Conservation (phyloP, 2,329 filamentous ascomycete species). For the Peltaster fructicola region DNA sequence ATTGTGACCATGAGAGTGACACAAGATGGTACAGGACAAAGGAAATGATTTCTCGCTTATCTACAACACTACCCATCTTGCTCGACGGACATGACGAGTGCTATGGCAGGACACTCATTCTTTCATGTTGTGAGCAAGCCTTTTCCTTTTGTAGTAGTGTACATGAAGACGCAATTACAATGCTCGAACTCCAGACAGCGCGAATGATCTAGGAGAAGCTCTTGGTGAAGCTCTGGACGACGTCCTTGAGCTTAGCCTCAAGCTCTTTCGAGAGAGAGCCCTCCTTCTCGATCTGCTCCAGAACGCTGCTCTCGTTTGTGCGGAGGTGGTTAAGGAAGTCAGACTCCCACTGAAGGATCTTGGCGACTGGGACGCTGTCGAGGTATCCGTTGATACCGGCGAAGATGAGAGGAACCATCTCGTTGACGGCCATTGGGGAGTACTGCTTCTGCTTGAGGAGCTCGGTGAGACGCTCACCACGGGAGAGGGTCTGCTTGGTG, state of each 20-base stretch:
- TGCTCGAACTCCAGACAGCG: slow-evolving; percentile 4
- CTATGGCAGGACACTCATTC: slow-evolving; percentile 6
- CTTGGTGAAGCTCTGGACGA: slow-evolving; percentile 74
- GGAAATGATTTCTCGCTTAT: slow-evolving; percentile 14
- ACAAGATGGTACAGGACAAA: too few species aligned
- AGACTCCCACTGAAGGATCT: slow-evolving; percentile 84
- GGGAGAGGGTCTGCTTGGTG: slow-evolving; percentile 94
- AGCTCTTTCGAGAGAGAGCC: slow-evolving; percentile 89
- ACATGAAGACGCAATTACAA: slow-evolving; percentile 10
- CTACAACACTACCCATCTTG: slow-evolving; percentile 11
- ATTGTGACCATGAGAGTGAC: too few species aligned
- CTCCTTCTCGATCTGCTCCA: slow-evolving; percentile 85
- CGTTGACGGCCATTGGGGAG: slow-evolving; percentile 93
- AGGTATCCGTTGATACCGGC: slow-evolving; percentile 97
- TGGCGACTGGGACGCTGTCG: slow-evolving; percentile 72
- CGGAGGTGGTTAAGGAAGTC: slow-evolving; percentile 88
- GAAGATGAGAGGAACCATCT: slow-evolving; percentile 99
- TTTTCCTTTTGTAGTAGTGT: slow-evolving; percentile 17
- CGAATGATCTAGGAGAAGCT: slow-evolving; percentile 45
- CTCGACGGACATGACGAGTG: slow-evolving; percentile 4
- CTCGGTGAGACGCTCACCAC: slow-evolving; percentile 98
- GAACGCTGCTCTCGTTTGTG: slow-evolving; percentile 71
- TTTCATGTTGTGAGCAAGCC: slow-evolving; percentile 7
- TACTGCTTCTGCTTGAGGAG: slow-evolving; percentile 99
- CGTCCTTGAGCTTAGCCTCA: slow-evolving; percentile 64